Evolutionary conservation across 148 eudicot species (phyloP), one percentile per base, ranked within the genome.

Genomic region (Pharnaceum exiguum): DNA sequence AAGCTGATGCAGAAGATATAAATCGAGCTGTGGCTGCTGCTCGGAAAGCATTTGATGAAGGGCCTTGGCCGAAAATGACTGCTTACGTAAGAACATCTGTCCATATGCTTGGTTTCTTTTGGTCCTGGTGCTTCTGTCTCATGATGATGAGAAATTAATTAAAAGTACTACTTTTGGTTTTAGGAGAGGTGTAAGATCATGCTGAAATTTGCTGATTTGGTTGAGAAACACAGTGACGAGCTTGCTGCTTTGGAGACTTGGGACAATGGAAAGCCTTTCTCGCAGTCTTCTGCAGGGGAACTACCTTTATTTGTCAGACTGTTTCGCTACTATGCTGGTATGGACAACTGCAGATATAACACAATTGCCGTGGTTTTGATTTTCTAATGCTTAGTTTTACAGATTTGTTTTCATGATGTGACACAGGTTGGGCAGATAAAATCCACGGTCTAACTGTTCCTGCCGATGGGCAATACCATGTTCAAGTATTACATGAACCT

Each of bases 21-120:
- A 77, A 91, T 56, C 88, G 86, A 4, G 98, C 98, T 10, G 98
- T 91, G 6, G 62, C 80, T 59, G 86, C 96, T 72, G 98, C 98
- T 48, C 90, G 98, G 4, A 88, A 85, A 73, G 98, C 98, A 7
- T 91, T 91, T 59, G 96, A 91, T 43, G 90, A 91, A 63, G 98
- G 98, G 16, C 98, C 98, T 39, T 91, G 98, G 98, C 98, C 98
- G 19, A 87, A 37, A 80, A 91, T 91, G 98, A 75, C 81, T 5
- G 88, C 98, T 68, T 91, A 91, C 75, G 98, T 91, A 68, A 65
- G 66, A 9, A 31, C 32, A 7, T 28, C 37, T 39, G 5, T 48
- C 10, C 3, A 31, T 52, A 21, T 31, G 50, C 38, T 36, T 7
- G n/a, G n/a, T 33, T 47, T 46, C 29, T 54, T 6, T 15, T 60